phyloP scores from a whole-genome alignment of 73 alveolate species.

The Stentor coeruleus region DNA sequence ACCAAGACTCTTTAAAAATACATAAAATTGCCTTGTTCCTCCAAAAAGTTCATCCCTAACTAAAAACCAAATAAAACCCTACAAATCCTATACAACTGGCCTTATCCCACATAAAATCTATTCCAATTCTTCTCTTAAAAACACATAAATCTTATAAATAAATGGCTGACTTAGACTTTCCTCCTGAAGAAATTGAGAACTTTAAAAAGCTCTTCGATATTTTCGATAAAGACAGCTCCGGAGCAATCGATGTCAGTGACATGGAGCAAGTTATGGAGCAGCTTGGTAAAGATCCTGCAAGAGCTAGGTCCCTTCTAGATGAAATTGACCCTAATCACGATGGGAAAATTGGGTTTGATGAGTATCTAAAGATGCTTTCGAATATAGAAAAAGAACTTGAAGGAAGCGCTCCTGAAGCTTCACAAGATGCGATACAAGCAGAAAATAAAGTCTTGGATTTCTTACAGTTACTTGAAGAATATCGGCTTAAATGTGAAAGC shows the following conservation, averaged over 20 bases:
- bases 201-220: constrained; percentile 60
- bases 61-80: too few species aligned
- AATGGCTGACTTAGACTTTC: too few species aligned
- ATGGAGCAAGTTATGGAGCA: constrained; percentile 49
- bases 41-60: too few species aligned
- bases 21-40: too few species aligned
- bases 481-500: constrained; percentile 50
- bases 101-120: too few species aligned
- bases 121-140: too few species aligned
- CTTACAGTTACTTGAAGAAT: constrained; percentile 51
- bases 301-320: constrained; percentile 33
- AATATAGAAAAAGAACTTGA: constrained; percentile 42
- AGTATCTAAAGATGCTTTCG: constrained; percentile 42
- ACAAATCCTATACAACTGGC: too few species aligned
- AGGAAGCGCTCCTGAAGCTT: constrained; percentile 8
- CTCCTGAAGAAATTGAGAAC: constrained; percentile 59
- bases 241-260: constrained; percentile 48
- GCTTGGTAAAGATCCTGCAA: constrained; percentile 54
- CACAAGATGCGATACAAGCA: constrained; percentile 31
- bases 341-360: constrained; percentile 43
- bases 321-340: constrained; percentile 32
- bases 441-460: constrained; percentile 63
- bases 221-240: constrained; percentile 57
- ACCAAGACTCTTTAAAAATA: too few species aligned
- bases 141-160: too few species aligned